phyloP scores from a whole-genome alignment of 83 land plant species.

The Thuja plicata region DNA sequence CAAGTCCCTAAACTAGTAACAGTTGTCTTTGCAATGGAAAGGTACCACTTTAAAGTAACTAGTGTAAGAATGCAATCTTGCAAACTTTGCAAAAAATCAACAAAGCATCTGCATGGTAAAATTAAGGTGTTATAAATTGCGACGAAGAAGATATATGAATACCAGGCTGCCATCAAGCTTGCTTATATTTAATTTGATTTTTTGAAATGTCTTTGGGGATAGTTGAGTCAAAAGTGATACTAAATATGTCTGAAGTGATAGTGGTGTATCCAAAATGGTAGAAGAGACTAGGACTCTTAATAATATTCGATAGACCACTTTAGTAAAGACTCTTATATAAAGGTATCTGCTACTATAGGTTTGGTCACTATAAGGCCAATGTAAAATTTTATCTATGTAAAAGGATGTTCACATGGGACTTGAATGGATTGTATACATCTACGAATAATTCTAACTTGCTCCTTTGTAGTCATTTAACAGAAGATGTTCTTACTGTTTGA shows the following conservation, averaged over 20 bases:
- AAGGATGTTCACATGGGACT: neutral
- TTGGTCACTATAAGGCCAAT: neutral
- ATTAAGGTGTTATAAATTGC: neutral
- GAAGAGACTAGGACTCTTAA: neutral
- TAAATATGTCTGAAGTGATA: neutral
- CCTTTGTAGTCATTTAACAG: neutral
- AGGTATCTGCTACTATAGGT: neutral
- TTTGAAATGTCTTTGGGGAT: neutral
- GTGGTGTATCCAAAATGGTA: neutral
- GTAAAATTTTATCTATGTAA: no score
- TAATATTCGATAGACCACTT: neutral
- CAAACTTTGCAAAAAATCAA: neutral
- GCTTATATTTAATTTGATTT: neutral
- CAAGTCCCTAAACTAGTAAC: no score
- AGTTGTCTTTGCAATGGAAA: neutral
- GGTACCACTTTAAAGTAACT: neutral
- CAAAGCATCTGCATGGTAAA: neutral
- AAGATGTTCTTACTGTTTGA: neutral
- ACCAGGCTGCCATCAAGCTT: neutral
- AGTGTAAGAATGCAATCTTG: no score
- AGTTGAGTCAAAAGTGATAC: no score
- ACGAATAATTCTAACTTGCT: no score
- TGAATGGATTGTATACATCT: no score
- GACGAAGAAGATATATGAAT: neutral
- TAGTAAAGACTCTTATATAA: neutral